A percentile compares a stretch with the other conserved stretches of the same genome.
Conservation (phyloP, 2,329 filamentous ascomycete species). For the Trichophyton schoenleinii region DNA sequence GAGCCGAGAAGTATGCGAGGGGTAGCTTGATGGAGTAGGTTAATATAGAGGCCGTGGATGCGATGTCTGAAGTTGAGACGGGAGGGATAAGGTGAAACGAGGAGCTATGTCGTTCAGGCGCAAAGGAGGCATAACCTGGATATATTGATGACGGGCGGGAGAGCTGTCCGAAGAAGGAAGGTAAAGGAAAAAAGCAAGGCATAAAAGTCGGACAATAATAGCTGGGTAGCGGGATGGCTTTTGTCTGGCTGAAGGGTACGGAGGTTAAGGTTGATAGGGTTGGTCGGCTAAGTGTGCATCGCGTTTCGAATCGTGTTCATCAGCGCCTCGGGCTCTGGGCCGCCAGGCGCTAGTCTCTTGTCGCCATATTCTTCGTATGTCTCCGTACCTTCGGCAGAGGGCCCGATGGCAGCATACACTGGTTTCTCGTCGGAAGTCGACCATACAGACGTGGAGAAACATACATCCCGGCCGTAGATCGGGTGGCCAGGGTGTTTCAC, state of each 20-base stretch:
- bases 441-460: slow-evolving; percentile 69
- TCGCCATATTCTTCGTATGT: neutral
- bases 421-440: neutral
- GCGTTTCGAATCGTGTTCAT: slow-evolving; percentile 69
- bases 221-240: no score
- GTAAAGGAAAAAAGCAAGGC: neutral
- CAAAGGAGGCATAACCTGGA: neutral
- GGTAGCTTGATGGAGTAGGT: neutral
- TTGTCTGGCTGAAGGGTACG: no score
- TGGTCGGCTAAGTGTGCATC: neutral
- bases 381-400: slow-evolving; percentile 17
- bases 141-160: neutral
- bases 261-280: neutral
- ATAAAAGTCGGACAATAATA: neutral
- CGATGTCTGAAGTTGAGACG: neutral
- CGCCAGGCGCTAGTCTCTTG: slow-evolving; percentile 15
- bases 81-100: neutral
- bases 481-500: slow-evolving; percentile 29
- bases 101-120: neutral
- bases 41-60: neutral
- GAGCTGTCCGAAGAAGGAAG: neutral
- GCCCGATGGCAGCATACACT: neutral
- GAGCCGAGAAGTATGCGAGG: neutral
- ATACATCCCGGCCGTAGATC: slow-evolving; percentile 47
- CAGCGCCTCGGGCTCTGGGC: slow-evolving; percentile 48